Evolutionary conservation across 2,329 filamentous ascomycete genomes (phyloP).

Genomic region (Apiospora koreana): DNA sequence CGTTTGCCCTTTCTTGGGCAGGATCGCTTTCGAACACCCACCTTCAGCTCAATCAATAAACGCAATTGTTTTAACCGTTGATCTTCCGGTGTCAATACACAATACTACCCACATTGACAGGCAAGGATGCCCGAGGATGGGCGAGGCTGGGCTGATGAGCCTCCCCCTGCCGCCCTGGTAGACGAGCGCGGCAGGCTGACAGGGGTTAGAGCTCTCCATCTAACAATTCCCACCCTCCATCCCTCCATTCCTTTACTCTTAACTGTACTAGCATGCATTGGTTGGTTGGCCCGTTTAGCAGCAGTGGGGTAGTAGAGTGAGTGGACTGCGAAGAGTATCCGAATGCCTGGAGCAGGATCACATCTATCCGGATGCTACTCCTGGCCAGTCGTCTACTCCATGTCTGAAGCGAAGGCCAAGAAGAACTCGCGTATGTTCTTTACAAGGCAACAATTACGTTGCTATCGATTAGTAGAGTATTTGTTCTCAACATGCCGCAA

Average conservation of each 20-base stretch:
- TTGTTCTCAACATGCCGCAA: neutral
- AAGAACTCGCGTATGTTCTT: neutral
- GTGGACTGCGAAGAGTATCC: neutral
- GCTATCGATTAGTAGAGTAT: neutral
- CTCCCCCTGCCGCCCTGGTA: neutral
- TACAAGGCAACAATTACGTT: too few relatives aligned
- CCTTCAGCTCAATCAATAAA: neutral
- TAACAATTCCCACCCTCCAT: neutral
- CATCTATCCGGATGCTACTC: neutral
- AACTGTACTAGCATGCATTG: conserved; percentile 5
- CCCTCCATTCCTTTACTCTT: neutral
- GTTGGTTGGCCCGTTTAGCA: neutral
- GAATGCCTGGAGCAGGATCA: neutral
- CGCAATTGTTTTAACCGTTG: neutral
- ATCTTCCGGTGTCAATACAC: neutral
- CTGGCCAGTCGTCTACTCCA: neutral
- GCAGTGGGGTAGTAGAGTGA: neutral
- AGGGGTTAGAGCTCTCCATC: neutral
- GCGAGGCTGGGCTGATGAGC: conserved; percentile 12
- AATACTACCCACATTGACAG: neutral
- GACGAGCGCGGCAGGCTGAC: neutral
- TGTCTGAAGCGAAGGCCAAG: neutral
- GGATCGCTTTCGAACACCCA: neutral
- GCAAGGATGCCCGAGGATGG: neutral
- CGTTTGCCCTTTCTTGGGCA: neutral